Percentiles rank a stretch among this genome's conserved stretches.
These are phyloP conservation scores for Paramyrothecium roridum DNA, from an alignment of 2,329 filamentous ascomycete genomes.

Conservation along the genomic window DNA sequence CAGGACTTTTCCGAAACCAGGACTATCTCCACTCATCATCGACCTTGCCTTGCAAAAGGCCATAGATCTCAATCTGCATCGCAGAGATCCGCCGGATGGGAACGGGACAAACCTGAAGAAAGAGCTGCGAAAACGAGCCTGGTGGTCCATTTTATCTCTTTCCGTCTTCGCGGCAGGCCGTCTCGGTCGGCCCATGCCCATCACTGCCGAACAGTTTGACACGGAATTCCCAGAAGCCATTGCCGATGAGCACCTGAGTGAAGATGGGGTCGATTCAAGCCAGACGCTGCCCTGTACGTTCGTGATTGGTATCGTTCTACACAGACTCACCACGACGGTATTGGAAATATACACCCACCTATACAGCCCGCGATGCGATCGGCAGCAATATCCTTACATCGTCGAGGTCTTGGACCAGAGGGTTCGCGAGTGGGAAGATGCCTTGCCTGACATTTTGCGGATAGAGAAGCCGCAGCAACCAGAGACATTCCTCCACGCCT, in stretches of 20 bases:
- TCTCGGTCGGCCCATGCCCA: conserved; percentile 72
- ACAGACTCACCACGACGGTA: conserved; percentile 63
- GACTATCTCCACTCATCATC: conserved; percentile 67
- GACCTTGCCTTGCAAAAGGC: conserved; percentile 65
- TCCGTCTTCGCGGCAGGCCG: conserved; percentile 70
- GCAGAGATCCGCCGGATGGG: conserved; percentile 54
- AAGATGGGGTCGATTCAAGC: conserved; percentile 58
- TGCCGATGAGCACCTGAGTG: conserved; percentile 66
- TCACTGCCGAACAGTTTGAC: conserved; percentile 73
- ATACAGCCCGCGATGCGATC: conserved; percentile 65
- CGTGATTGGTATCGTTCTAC: conserved; percentile 61
- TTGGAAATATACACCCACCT: conserved; percentile 74
- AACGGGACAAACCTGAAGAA: conserved; percentile 58
- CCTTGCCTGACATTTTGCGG: conserved; percentile 59
- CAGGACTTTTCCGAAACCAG: conserved; percentile 76
- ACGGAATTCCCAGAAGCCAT: conserved; percentile 71
- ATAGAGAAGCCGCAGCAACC: conserved; percentile 37
- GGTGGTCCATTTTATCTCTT: conserved; percentile 69
- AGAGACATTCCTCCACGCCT: conserved; percentile 46
- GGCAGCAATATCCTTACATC: conserved; percentile 59
- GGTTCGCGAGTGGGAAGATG: conserved; percentile 59
- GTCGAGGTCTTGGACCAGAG: conserved; percentile 65
- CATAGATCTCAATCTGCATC: conserved; percentile 72
- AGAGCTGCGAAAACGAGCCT: conserved; percentile 74
- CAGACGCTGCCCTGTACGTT: conserved; percentile 61